phyloP scores from a whole-genome alignment of 2,329 filamentous ascomycete genomes.

The Incumbomyces delicatus region DNA sequence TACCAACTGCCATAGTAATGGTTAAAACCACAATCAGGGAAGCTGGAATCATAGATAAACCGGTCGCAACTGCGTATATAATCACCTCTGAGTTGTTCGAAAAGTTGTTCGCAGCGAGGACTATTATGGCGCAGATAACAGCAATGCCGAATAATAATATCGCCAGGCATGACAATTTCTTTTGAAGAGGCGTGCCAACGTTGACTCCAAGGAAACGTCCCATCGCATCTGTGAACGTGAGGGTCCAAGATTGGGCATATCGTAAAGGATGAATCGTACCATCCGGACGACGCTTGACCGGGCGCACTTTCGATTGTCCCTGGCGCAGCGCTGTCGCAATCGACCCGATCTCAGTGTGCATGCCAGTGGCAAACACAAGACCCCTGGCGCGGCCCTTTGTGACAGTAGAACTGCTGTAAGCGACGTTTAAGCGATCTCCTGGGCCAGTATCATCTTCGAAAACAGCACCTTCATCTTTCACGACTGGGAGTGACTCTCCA shows the following conservation, averaged over 20 bases:
- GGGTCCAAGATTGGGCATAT: conserved; percentile 41
- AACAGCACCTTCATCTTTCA: conserved; percentile 40
- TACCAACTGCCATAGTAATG: conserved; percentile 52
- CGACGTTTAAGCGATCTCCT: conserved; percentile 53
- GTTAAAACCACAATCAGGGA: conserved; percentile 52
- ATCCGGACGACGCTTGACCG: conserved; percentile 42
- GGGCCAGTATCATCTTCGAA: conserved; percentile 46
- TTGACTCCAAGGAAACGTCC: conserved; percentile 58
- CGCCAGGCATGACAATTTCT: conserved; percentile 58
- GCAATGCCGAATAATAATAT: conserved; percentile 57
- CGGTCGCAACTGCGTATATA: conserved; percentile 53
- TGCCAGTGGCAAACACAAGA: conserved; percentile 51
- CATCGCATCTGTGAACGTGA: conserved; percentile 48
- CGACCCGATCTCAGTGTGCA: conserved; percentile 50
- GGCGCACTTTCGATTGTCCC: conserved; percentile 43
- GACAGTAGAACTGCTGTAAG: conserved; percentile 52
- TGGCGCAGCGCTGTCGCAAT: conserved; percentile 56
- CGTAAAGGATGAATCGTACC: conserved; percentile 43
- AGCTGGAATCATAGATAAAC: conserved; percentile 51
- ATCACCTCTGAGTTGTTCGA: conserved; percentile 49
- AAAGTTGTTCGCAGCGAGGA: conserved; percentile 55
- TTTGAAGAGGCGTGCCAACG: conserved; percentile 59
- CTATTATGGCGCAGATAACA: conserved; percentile 59
- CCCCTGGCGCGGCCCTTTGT: conserved; percentile 53
- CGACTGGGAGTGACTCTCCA: conserved; percentile 51